Evolutionary conservation across 148 eudicot species (phyloP), one percentile per base, ranked within the genome.

Genomic region (Chenopodium suecicum): DNA sequence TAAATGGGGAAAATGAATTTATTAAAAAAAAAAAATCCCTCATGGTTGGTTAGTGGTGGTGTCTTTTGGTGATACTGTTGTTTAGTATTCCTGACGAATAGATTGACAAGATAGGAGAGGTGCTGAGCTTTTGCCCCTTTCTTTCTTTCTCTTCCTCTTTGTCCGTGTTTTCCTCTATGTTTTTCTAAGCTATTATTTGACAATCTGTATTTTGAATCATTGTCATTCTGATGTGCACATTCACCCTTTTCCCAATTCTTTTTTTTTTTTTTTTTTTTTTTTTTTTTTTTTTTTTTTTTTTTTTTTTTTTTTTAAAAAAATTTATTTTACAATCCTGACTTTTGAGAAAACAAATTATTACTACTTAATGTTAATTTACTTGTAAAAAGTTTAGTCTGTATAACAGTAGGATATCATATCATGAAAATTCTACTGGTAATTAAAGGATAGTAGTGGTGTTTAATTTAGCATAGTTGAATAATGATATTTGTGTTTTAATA

Each of bases 31-130:
- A n/a, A n/a, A n/a, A n/a, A n/a, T n/a, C n/a, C n/a, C n/a, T 13
- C 13, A 34, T n/a, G 23, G 13, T 17, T 80, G 3, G n/a, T 48
- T 70, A 44, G 56, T 77, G 82, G 27, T 52, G 70, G 20, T 52
- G 23, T 67, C 83, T 80, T 81, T 73, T 62, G 32, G 46, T 65
- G 82, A 82, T 82, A 85, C 90, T 85, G 93, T 89, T 83, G 79
- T 86, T 83, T 82, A 82, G 89, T 82, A 85, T 74, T 81, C 79
- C 89, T 89, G 89, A 85, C 87, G 46, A 71, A 60, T 71, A 79
- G 82, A 89, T 87, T 81, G 82, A 86, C 86, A 84, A 64, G 75
- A 78, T 80, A 86, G 81, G 52, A 64, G 34, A 60, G 79, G 65
- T 19, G 44, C 44, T 37, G 44, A 37, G 44, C 7, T 37, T 37